Evolutionary conservation across 2,329 filamentous ascomycete species (phyloP), one percentile per base, ranked within the genome.

Genomic region (Scedosporium minutisporum): DNA sequence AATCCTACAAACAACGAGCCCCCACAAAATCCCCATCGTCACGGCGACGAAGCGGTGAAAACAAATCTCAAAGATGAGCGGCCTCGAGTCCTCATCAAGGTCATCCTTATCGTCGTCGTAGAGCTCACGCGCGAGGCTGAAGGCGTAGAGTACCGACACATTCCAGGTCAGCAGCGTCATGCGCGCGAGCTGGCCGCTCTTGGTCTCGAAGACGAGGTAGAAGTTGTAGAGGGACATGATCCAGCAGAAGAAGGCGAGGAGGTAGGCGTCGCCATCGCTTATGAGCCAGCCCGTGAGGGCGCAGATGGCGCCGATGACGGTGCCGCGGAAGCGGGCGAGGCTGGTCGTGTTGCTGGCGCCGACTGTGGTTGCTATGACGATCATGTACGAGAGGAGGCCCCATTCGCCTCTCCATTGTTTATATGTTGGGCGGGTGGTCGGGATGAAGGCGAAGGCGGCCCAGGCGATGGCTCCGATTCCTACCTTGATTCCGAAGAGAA

Each of bases 161-260:
- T 99, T 99, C 80, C 97, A 99, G 1, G 93, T 96, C 57, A 99
- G 83, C 71, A 97, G 84, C 65, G 96, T 95, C 71, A 97, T 97
- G 60, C 95, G 87, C 51, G 93, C 93, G 75, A 97, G 88, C 0
- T 93, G 92, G 0, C 90, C 93, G 72, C 93, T 93, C 55, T 89
- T 88, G 70, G 87, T 83, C 29, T 88, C 90, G 61, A 97, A 78
- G 67, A 96, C 97, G 69, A 97, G 87, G 74, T 93, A 96, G 70
- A 96, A 96, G 68, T 91, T 95, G 71, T 87, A 88, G 38, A 93
- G 80, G 7, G 90, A 87, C 69, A 96, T 87, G 1, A 92, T 70
- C 82, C 89, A 93, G 27, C 95, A 93, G 60, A 96, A 83, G 64
- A 93, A 82, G 5, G 89, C 86, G n/a, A 99, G 83, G 0, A 86